These are phyloP conservation scores for Saitozyma podzolica DNA, from an alignment of 768 basidiomycete genomes.

Conservation along the genomic window DNA sequence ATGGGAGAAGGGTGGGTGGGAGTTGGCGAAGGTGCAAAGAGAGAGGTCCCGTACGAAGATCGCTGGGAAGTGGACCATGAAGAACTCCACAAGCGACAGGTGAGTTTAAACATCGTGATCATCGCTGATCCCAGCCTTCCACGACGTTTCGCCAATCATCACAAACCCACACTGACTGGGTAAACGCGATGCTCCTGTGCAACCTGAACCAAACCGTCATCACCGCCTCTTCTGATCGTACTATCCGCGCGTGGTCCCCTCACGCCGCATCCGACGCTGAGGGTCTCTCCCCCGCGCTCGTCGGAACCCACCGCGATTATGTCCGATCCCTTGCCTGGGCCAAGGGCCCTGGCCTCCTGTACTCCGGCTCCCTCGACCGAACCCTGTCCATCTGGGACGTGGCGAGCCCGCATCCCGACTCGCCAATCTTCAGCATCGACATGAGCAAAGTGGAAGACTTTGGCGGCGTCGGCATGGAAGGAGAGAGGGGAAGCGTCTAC, in stretches of 20 bases:
- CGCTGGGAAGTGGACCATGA: conserved; percentile 76
- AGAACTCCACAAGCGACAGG: conserved; percentile 52
- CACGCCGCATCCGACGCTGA: conserved; percentile 61
- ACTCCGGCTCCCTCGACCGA: conserved; percentile 81
- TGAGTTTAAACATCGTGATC: neutral
- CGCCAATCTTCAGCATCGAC: conserved; percentile 46
- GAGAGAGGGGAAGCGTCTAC: conserved; percentile 50
- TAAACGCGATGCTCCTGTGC: conserved; percentile 89
- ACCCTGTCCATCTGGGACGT: conserved; percentile 95
- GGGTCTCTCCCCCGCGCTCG: conserved; percentile 44
- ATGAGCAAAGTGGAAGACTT: conserved; percentile 38
- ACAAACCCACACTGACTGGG: conserved; percentile 91
- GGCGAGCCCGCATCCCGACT: conserved; percentile 38
- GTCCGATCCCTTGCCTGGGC: conserved; percentile 46
- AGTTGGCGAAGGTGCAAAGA: conserved; percentile 19
- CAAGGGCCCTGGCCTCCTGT: conserved; percentile 40
- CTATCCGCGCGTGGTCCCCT: conserved; percentile 89
- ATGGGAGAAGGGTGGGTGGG: conserved; percentile 31
- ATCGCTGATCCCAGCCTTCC: conserved; percentile 33
- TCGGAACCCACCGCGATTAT: conserved; percentile 50
- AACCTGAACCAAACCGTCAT: conserved; percentile 91
- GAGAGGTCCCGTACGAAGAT: conserved; percentile 63
- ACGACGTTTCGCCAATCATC: conserved; percentile 75
- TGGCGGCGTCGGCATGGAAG: conserved; percentile 39
- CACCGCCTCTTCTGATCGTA: conserved; percentile 93